Base-by-base conservation (phyloP, 2,329 filamentous ascomycete species). In the Aspergillus amoenus region DNA sequence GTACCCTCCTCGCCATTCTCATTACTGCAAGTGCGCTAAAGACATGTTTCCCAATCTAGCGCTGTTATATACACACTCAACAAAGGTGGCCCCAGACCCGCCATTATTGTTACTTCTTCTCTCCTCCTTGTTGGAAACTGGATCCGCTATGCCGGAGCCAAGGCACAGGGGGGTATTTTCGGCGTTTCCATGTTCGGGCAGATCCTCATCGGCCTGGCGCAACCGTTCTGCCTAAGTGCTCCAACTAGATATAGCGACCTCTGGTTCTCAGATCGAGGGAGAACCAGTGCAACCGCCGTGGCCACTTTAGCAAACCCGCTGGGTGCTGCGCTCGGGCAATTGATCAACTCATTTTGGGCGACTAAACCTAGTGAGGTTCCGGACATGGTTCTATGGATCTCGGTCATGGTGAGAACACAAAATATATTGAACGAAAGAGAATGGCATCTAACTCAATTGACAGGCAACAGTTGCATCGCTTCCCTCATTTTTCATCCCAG, bases 191-290 rank as follows among this genome's bases (percentile, higher is more conserved):
- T 97, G 88, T 87, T 95, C 65, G 93, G 93, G 4, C 93, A 97
- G 77, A 88, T 97, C 70, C 73, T 99, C 59, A 91, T 90, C 52
- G 94, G 93, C 1, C 81, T 97, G 40, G 87, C 91, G 1, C 94
- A 99, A 71, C 93, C 94, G 0, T 97, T 97, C 72, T 91, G 96
- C 12, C 84, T 97, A 9, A 87, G 89, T 6, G 91, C 93, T 0
- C 93, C 94, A 0, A 93, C 94, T 0, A 82, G 91, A 60, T 99
- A 96, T 75, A 94, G 90, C 54, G 93, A 97, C 71, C 79, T 96
- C 58, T 97, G 94, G 94, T 97, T 97, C 76, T 93, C 91, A 2
- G 87, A 89, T 66, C 79, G 81, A 11, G 93, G 93, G 7, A 85
- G 94, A 54, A 90, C 96, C 12, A 88, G 89, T 53, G 93, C 93